Conservation (phyloP, 2,329 filamentous ascomycete species). For the Balansia obtecta region DNA sequence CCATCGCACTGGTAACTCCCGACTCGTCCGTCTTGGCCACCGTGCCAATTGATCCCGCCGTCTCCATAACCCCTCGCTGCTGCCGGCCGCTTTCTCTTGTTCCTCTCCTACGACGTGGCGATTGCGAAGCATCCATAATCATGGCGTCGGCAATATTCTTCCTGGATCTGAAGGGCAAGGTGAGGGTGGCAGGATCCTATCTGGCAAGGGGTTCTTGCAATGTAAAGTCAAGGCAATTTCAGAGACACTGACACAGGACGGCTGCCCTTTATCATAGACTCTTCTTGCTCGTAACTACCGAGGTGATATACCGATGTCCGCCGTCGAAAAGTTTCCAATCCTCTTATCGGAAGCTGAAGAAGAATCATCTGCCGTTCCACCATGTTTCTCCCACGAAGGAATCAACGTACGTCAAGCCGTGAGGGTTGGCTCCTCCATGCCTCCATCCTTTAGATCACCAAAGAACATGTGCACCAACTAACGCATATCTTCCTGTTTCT, state of each 20-base stretch:
- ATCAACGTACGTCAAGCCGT: slow-evolving; percentile 65
- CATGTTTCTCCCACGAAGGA: slow-evolving; percentile 96
- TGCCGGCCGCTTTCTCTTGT: background rate
- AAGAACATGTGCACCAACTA: background rate
- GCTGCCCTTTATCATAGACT: slow-evolving; percentile 44
- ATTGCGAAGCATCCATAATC: slow-evolving; percentile 13
- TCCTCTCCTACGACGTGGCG: background rate
- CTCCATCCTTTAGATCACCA: background rate
- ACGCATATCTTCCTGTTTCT: too few species aligned
- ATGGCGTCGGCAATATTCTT: slow-evolving; percentile 99
- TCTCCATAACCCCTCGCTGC: slow-evolving; percentile 2
- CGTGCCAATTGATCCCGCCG: slow-evolving; percentile 15
- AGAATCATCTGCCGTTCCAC: slow-evolving; percentile 92
- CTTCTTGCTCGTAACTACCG: slow-evolving; percentile 96
- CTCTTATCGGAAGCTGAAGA: slow-evolving; percentile 97
- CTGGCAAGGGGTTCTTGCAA: background rate
- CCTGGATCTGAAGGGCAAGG: slow-evolving; percentile 99
- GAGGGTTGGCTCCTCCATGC: background rate
- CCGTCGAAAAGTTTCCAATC: slow-evolving; percentile 93
- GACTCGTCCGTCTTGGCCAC: slow-evolving; percentile 10
- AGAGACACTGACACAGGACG: background rate
- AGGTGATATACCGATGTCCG: slow-evolving; percentile 97
- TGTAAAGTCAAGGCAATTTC: background rate
- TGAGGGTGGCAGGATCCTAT: slow-evolving; percentile 21
- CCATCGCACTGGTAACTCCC: background rate